Base-by-base conservation (phyloP, 1,284 basidiomycete species). In the Microbotryum lychnidis-dioicae region DNA sequence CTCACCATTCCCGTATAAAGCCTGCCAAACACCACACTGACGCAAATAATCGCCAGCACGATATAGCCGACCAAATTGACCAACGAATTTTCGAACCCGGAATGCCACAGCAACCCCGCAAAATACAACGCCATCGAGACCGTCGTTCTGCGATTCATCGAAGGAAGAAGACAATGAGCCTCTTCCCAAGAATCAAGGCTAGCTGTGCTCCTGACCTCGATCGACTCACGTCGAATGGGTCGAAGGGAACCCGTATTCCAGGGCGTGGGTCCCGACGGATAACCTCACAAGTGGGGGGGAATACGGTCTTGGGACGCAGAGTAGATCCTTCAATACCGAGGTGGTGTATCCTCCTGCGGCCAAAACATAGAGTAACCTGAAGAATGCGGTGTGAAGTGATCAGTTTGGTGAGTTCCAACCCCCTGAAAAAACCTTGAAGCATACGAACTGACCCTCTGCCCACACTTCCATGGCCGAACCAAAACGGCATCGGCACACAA, bases 181-280 rank as follows among this genome's bases (percentile, higher is more conserved):
- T 14, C 20, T 50, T 50, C 21, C 48, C n/a, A 23, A n/a, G 1
- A 20, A 27, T n/a, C 10, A 8, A 21, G 48, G 12, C 21, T 12
- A 2, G 16, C 20, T 23, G 4, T 23, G 1, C 20, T 27, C 9
- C 6, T 12, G 21, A 18, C 16, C 18, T 18, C 8, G 89, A 91
- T 58, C 82, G 54, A 84, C 84, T 74, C 94, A 97, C 2, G 93
- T 91, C 2, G 91, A 89, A 73, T 98, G 94, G 0, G 93, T 97
- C 0, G 92, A 97, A 0, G 92, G 93, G 73, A 97, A 97, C 20
- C 94, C 93, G 73, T 91, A 92, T 76, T 91, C 89, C 4, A 75
- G 66, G 2, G 68, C 70, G 58, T 78, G 76, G 3, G 73, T 75
- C 21, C 76, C 76, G 29, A 79, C 73, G 4, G 74, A 72, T 4